Percentiles rank a stretch among this genome's conserved stretches.
These are phyloP conservation scores for Coccomyxa subellipsoidea DNA, from an alignment of 163 green algal species.

Conservation along the genomic window DNA sequence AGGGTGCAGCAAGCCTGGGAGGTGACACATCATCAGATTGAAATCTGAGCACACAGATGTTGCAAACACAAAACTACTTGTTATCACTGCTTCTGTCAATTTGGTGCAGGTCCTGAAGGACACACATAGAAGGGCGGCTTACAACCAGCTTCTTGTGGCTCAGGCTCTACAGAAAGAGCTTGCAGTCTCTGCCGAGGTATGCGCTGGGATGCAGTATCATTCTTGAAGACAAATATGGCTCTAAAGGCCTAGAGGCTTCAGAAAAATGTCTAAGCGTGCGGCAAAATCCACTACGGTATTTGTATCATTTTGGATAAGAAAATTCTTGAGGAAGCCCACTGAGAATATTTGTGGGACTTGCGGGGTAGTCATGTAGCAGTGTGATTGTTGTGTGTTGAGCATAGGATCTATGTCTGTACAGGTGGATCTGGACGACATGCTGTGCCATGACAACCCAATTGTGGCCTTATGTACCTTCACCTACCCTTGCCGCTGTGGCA, in stretches of 20 bases:
- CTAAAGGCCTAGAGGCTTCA: neutral
- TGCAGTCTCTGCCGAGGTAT: neutral
- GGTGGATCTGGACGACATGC: conserved; percentile 14
- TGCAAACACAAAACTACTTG: neutral
- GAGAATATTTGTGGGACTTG: too few relatives aligned
- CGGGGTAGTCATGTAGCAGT: too few relatives aligned
- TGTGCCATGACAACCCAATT: neutral
- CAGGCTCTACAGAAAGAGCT: neutral
- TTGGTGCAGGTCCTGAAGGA: neutral
- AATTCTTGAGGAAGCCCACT: too few relatives aligned
- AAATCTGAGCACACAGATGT: neutral
- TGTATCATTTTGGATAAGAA: neutral
- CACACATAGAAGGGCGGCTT: neutral
- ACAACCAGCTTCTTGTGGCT: neutral
- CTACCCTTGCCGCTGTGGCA: conserved; percentile 16
- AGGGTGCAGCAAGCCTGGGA: neutral
- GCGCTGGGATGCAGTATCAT: neutral
- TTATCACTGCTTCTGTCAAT: neutral
- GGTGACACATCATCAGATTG: neutral
- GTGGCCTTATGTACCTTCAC: neutral
- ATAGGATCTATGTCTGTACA: neutral
- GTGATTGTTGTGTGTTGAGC: too few relatives aligned
- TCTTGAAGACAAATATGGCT: neutral
- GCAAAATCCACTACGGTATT: neutral
- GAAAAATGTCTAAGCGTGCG: neutral